Base-by-base conservation (phyloP, 2,329 filamentous ascomycete genomes). In the Pyricularia grisea region DNA sequence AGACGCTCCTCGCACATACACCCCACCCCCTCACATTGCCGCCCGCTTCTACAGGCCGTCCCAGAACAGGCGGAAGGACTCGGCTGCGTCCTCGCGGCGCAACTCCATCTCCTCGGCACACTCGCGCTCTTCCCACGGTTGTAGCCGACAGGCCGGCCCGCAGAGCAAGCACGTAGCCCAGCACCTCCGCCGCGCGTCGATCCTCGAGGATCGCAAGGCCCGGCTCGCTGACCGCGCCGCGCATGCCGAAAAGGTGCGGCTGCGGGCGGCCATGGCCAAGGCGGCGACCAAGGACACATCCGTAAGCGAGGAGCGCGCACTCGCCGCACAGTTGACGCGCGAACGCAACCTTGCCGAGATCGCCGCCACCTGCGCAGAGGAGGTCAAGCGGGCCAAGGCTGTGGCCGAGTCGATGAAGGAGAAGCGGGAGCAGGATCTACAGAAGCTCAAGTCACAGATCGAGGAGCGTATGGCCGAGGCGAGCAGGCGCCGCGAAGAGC, bases 331-430 rank as follows among this genome's bases (percentile, higher is more conserved):
- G 71, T 86, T 92, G 72, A 90, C 92, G 0, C 86, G 92, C 70
- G 91, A 94, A 80, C 90, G 90, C 73, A 92, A 94, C 73, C 80
- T 95, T 23, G 92, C 91, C 10, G 92, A 94, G 77, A 93, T 94
- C 63, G 91, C 92, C 4, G 90, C 92, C 66, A 85, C 88, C 70
- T 94, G 92, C 75, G 92, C 92, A 25, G 92, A 93, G 77, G 92
- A 95, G 76, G 92, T 95, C 20, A 89, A 91, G 76, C 86, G 91
- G 72, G 92, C 92, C 68, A 94, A 94, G 81, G 90, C 91, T 67
- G 85, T 94, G n/a, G 92, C 92, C 17, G 91, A 93, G 77, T 89
- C 86, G 70, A 93, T 92, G 82, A 93, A 92, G 78, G 90, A 92
- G 79, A 90, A 90, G 77, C 88, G 92, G 72, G 90, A 93, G 75